Conservation (phyloP, 768 basidiomycete genomes). For the Pleurotus ostreatus region DNA sequence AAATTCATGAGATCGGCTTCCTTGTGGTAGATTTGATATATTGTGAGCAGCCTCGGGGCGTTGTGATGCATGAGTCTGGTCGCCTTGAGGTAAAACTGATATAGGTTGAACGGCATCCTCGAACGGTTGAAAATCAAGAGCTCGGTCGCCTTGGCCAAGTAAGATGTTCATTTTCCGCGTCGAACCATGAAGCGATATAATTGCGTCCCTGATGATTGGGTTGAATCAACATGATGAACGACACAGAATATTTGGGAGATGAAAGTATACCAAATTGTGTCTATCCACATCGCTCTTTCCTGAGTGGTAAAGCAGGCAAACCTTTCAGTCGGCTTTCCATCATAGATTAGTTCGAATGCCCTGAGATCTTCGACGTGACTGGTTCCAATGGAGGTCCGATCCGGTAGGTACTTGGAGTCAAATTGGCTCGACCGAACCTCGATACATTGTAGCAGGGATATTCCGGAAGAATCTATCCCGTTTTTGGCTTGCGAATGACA, state of each 20-base stretch:
- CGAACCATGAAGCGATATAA: slow-evolving; percentile 35
- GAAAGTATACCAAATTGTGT: slow-evolving; percentile 60
- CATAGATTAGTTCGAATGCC: slow-evolving; percentile 64
- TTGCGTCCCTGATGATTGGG: slow-evolving; percentile 45
- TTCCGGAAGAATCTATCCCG: slow-evolving; percentile 29
- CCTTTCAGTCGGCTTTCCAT: slow-evolving; percentile 45
- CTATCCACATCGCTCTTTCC: slow-evolving; percentile 72
- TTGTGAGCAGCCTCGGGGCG: too few relatives aligned
- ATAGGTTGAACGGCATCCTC: too few relatives aligned
- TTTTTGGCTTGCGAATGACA: slow-evolving; percentile 36
- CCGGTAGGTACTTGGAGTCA: slow-evolving; percentile 34
- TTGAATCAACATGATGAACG: slow-evolving; percentile 1
- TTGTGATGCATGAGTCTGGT: too few relatives aligned
- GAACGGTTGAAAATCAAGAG: too few relatives aligned
- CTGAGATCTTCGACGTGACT: slow-evolving; percentile 38
- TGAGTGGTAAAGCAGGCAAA: slow-evolving; percentile 60
- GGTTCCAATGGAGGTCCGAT: slow-evolving; percentile 28
- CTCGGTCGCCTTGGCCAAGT: too few relatives aligned
- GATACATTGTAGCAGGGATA: slow-evolving; percentile 49
- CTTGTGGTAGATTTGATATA: too few relatives aligned
- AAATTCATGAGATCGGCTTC: too few relatives aligned
- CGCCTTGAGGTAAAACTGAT: too few relatives aligned
- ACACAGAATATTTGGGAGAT: background rate
- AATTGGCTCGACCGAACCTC: slow-evolving; percentile 61
- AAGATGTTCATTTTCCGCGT: background rate